Conservation (phyloP, 1,284 basidiomycete genomes). For the Ustilago curta region DNA sequence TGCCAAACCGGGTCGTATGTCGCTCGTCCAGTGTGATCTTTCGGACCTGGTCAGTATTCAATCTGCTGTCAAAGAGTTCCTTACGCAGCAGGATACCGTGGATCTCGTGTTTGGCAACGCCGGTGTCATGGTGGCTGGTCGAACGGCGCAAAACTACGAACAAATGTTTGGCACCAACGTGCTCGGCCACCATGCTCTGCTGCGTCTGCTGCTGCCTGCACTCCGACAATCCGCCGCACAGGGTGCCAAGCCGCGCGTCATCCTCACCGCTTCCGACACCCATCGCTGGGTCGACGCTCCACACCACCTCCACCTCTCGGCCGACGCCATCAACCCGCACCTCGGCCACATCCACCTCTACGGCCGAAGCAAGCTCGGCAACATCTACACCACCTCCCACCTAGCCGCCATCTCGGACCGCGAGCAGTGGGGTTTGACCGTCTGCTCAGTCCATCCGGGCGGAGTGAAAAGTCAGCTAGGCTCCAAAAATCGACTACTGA, state of each 20-base stretch:
- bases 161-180: conserved; percentile 58
- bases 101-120: conserved; percentile 58
- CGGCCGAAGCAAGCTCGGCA: conserved; percentile 50
- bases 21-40: conserved; percentile 50
- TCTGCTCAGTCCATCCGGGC: conserved; percentile 51
- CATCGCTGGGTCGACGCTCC: conserved; percentile 34
- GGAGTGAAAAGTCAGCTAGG: conserved; percentile 36
- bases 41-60: conserved; percentile 40
- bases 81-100: conserved; percentile 29
- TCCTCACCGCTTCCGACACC: conserved; percentile 48
- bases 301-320: conserved; percentile 17
- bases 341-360: conserved; percentile 44
- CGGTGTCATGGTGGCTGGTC: conserved; percentile 40
- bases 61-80: conserved; percentile 31
- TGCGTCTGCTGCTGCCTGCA: conserved; percentile 44
- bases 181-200: conserved; percentile 54
- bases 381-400: conserved; percentile 33
- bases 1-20: conserved; percentile 26
- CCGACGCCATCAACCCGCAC: conserved; percentile 3
- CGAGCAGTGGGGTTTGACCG: conserved; percentile 34
- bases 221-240: conserved; percentile 12
- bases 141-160: conserved; percentile 54
- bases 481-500: conserved; percentile 7
- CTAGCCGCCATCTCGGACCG: conserved; percentile 25
- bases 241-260: conserved; percentile 24